phyloP scores from a whole-genome alignment of 2,329 filamentous ascomycete species.

The Cercospora berteroae region DNA sequence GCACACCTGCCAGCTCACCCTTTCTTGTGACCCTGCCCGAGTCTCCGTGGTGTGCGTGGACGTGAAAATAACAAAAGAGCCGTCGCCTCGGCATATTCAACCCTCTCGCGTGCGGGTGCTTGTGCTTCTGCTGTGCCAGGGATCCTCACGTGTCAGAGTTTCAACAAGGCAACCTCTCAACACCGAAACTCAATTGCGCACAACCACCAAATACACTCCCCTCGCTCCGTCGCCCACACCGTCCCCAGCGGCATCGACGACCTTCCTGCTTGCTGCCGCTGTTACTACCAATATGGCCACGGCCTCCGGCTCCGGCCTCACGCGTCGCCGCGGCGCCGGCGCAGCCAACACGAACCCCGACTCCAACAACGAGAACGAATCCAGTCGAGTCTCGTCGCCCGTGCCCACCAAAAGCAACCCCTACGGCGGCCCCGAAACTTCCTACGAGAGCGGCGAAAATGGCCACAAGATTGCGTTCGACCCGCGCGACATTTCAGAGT shows the following conservation, averaged over 20 bases:
- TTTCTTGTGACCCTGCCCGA: background rate
- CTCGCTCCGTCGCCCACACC: background rate
- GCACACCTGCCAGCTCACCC: background rate
- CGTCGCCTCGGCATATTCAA: slow-evolving; percentile 5
- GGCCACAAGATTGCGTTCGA: slow-evolving; percentile 99
- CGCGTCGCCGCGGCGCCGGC: slow-evolving; percentile 65
- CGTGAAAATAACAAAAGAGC: background rate
- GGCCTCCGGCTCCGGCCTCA: slow-evolving; percentile 72
- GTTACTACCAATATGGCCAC: slow-evolving; percentile 54
- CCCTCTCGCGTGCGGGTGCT: background rate
- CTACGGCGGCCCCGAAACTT: slow-evolving; percentile 66
- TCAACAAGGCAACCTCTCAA: slow-evolving; percentile 4
- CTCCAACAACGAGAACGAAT: slow-evolving; percentile 62
- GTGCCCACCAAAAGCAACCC: slow-evolving; percentile 60
- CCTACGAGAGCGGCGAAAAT: slow-evolving; percentile 82
- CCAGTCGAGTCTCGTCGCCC: slow-evolving; percentile 65
- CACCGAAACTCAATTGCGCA: slow-evolving; percentile 13
- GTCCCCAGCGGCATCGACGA: background rate
- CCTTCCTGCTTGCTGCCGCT: slow-evolving; percentile 3
- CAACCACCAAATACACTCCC: background rate
- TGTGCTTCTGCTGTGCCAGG: background rate
- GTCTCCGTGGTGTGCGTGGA: background rate
- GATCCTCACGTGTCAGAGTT: slow-evolving; percentile 11
- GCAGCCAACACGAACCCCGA: slow-evolving; percentile 55
- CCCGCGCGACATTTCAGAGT: slow-evolving; percentile 95